These are phyloP conservation scores for Taxillus chinensis DNA, from an alignment of 164 flowering plant genomes.

Conservation along the genomic window DNA sequence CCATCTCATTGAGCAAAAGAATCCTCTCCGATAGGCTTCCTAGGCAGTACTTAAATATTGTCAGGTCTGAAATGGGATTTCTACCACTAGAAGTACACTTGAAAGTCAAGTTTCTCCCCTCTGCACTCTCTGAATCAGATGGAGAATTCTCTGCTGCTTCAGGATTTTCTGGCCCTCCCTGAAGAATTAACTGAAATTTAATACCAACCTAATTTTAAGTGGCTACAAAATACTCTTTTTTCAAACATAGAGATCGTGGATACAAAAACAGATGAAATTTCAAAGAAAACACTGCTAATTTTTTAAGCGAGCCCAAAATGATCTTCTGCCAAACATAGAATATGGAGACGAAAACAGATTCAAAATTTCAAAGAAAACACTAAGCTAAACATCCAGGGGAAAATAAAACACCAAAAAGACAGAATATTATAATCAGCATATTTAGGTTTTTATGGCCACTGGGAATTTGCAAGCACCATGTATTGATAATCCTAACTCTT, in stretches of 20 bases:
- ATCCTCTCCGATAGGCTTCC: constrained; percentile 58
- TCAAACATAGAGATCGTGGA: not conserved
- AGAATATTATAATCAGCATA: too few species aligned
- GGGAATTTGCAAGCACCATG: too few species aligned
- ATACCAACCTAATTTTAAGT: constrained; percentile 28
- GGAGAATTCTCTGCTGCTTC: constrained; percentile 35
- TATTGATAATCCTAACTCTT: too few species aligned
- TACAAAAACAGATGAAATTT: not conserved
- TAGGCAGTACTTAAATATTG: constrained; percentile 69
- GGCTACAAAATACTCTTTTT: not conserved
- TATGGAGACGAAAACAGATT: too few species aligned
- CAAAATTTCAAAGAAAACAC: too few species aligned
- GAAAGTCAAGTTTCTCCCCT: constrained; percentile 29
- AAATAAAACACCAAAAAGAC: too few species aligned
- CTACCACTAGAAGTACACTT: constrained; percentile 19
- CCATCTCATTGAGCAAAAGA: constrained; percentile 64
- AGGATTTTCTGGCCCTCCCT: constrained; percentile 23
- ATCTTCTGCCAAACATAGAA: too few species aligned
- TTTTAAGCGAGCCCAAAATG: too few species aligned
- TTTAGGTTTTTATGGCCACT: too few species aligned
- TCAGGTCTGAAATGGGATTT: constrained; percentile 46
- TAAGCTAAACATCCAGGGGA: too few species aligned
- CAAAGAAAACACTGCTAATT: not conserved
- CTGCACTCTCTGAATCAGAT: constrained; percentile 60
- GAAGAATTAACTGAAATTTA: constrained; percentile 16